Conservation (phyloP, 495 filamentous ascomycete genomes). For the Aspergillus nidulans region DNA sequence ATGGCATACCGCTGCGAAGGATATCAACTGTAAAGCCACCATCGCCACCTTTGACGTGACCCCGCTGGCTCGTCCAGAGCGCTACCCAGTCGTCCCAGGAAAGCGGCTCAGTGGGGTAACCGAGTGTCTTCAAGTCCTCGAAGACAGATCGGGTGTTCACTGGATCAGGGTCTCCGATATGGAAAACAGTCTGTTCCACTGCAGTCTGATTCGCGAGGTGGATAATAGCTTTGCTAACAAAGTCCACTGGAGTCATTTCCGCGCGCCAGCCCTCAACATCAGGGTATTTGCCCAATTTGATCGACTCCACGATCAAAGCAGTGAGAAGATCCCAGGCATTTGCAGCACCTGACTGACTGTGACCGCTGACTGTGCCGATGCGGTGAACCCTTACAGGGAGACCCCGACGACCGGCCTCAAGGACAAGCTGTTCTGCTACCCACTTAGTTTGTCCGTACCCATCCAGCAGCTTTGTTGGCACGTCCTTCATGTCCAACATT, state of each 20-base stretch:
- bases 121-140: conserved; percentile 51
- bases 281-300: conserved; percentile 56
- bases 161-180: conserved; percentile 62
- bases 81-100: conserved; percentile 60
- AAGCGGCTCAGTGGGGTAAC: conserved; percentile 55
- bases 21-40: conserved; percentile 53
- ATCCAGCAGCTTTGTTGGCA: conserved; percentile 55
- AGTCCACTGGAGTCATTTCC: conserved; percentile 71
- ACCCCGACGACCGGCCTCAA: conserved; percentile 57
- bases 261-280: conserved; percentile 63
- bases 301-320: conserved; percentile 62
- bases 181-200: conserved; percentile 53
- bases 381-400: conserved; percentile 59
- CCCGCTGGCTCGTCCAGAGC: conserved; percentile 57
- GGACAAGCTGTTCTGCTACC: conserved; percentile 62
- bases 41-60: conserved; percentile 52
- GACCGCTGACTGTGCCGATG: conserved; percentile 61
- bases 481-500: conserved; percentile 53
- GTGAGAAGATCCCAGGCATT: conserved; percentile 66
- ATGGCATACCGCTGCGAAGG: conserved; percentile 59
- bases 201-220: conserved; percentile 52
- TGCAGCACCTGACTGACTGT: conserved; percentile 57
- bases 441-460: conserved; percentile 65
- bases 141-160: conserved; percentile 53
- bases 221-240: conserved; percentile 61